Conservation (phyloP, 2,329 filamentous ascomycete genomes). For the Colletotrichum tanaceti region DNA sequence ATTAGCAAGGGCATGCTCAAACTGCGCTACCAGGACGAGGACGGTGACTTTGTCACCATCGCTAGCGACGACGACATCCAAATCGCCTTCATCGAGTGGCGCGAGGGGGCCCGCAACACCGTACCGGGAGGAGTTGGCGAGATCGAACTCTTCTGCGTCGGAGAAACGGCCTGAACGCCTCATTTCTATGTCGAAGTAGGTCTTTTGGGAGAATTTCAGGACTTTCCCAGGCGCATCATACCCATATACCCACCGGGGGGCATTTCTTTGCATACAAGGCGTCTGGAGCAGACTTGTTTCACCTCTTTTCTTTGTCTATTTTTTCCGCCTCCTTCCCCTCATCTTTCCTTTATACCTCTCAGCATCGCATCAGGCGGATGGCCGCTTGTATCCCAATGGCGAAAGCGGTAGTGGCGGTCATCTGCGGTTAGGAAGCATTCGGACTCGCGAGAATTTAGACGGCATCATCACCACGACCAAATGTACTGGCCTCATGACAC, state of each 20-base stretch:
- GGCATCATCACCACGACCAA: conserved; percentile 33
- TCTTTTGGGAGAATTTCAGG: conserved; percentile 31
- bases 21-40: conserved; percentile 90
- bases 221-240: conserved; percentile 40
- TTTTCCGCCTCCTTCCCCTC: conserved; percentile 31
- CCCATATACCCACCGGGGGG: conserved; percentile 40
- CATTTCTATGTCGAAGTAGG: conserved; percentile 38
- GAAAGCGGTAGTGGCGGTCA: conserved; percentile 24
- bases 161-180: conserved; percentile 53
- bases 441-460: conserved; percentile 36
- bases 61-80: conserved; percentile 97
- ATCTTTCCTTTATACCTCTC: conserved; percentile 35
- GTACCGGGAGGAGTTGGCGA: conserved; percentile 81
- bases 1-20: conserved; percentile 86
- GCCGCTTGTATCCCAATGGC: conserved; percentile 8
- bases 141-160: conserved; percentile 86
- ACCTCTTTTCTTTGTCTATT: conserved; percentile 28
- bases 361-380: conserved; percentile 37
- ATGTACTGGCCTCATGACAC: conserved; percentile 10
- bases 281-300: conserved; percentile 40
- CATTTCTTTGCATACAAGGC: conserved; percentile 42
- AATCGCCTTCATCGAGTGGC: conserved; percentile 94
- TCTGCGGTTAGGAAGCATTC: conserved; percentile 36
- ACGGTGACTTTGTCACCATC: conserved; percentile 93
- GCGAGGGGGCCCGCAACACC: conserved; percentile 71